Conservation (phyloP, 208 protist species). For the Trypanosoma melophagium region DNA sequence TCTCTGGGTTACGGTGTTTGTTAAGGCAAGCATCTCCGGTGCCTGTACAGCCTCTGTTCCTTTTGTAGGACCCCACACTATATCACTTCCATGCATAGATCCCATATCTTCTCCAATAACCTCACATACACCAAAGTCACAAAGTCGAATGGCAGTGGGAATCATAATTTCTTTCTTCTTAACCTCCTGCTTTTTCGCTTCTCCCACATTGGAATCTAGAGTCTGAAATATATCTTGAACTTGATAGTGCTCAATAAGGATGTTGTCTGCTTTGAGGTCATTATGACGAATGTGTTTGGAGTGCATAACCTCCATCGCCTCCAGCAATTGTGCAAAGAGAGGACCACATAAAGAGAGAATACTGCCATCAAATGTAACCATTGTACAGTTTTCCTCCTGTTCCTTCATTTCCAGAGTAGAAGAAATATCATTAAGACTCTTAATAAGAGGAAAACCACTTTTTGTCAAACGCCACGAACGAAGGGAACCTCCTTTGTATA, state of each 20-base stretch:
- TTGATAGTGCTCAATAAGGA: constrained; percentile 49
- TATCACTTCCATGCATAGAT: constrained; percentile 36
- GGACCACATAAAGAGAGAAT: constrained; percentile 50
- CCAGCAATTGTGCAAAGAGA: constrained; percentile 67
- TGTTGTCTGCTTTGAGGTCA: constrained; percentile 80
- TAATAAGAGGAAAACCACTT: constrained; percentile 17
- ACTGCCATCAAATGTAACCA: background rate
- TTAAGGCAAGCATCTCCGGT: constrained; percentile 51
- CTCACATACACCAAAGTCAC: constrained; percentile 83
- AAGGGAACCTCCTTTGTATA: constrained; percentile 67
- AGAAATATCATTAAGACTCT: background rate
- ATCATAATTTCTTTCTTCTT: constrained; percentile 17
- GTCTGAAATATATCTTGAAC: background rate
- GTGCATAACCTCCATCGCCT: constrained; percentile 66
- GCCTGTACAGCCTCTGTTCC: constrained; percentile 86
- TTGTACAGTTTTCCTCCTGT: background rate
- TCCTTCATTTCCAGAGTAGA: background rate
- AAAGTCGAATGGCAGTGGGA: constrained; percentile 51
- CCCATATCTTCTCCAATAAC: constrained; percentile 61
- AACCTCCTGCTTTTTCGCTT: background rate
- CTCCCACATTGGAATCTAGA: background rate
- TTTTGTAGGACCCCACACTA: constrained; percentile 51
- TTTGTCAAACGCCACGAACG: constrained; percentile 60
- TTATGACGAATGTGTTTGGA: constrained; percentile 61
- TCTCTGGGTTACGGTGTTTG: constrained; percentile 7